phyloP scores from a whole-genome alignment of 345 rosid genomes.

The Pistacia atlantica region DNA sequence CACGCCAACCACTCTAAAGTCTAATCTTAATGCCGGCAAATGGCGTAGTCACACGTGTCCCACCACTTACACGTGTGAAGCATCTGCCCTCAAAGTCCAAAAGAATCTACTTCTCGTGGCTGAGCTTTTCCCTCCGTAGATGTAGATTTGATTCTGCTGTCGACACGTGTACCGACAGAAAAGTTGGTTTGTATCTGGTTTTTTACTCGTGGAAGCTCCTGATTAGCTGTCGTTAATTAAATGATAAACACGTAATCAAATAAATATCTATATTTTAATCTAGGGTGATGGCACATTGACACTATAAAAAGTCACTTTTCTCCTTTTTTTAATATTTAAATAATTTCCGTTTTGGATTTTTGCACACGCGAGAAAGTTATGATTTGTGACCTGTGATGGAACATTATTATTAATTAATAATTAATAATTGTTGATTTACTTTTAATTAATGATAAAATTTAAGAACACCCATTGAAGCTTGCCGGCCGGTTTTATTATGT shows the following conservation, averaged over 20 bases:
- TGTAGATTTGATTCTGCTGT: neutral
- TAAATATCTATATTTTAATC: neutral
- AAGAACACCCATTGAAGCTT: neutral
- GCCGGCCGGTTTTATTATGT: neutral
- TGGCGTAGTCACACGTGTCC: neutral
- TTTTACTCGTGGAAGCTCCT: constrained; percentile 8
- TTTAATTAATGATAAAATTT: too few relatives aligned
- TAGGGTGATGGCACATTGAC: neutral
- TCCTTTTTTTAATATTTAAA: neutral
- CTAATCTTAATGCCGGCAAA: neutral
- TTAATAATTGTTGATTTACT: too few relatives aligned
- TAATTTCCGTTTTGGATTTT: neutral
- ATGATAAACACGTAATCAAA: constrained; percentile 18
- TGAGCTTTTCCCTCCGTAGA: constrained; percentile 15
- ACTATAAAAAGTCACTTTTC: neutral
- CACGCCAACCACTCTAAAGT: neutral
- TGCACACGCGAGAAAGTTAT: neutral
- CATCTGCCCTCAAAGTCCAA: neutral
- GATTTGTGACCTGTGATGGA: neutral
- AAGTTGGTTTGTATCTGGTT: neutral
- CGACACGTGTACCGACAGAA: constrained; percentile 17
- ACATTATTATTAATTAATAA: neutral
- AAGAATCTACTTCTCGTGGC: constrained; percentile 32
- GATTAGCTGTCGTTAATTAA: neutral
- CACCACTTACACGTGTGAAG: neutral